Base-by-base conservation (phyloP, 306 rosid genomes). In the Cucurbita pepo region DNA sequence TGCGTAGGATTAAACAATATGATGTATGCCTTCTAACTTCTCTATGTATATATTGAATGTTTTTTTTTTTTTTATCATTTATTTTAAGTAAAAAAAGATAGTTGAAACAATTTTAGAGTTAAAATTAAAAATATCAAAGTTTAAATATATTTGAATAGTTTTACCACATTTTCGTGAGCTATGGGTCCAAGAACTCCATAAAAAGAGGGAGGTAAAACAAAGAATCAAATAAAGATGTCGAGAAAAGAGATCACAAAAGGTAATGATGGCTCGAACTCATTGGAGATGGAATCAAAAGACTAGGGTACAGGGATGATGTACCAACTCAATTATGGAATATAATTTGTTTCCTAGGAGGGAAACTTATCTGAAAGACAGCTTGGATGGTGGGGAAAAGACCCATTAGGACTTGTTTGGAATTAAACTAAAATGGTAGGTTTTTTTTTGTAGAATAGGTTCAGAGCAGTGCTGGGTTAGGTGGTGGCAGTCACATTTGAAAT, bases 341-440 rank as follows among this genome's bases (percentile, higher is more conserved):
- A 15, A 75, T 78, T 77, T 87, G 96, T 88, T 89, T 85, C 95
- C 92, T 79, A 76, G 88, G 92, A 91, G 76, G 87, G 74, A 40
- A 78, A 80, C 82, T 86, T 79, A 82, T 79, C 83, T 83, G 54
- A 78, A 79, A 85, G 69, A 86, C 90, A 89, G 86, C 88, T 80
- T 43, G 81, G 79, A 34, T 55, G 79, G 86, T 83, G 74, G 83
- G 84, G 81, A 77, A 79, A 73, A 22, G 69, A 69, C 82, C 86
- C 88, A 84, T 81, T 73, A 84, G 58, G 62, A 5, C 60, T 45
- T 78, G 83, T 76, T 81, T 80, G 86, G 87, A 86, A 79, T 78
- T 77, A 4, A 9, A 45, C 12, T 72, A 45, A 34, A 48, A 77
- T 63, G 25, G 18, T 52, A n/a, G 16, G 55, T 37, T 22, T 38